A percentile compares a stretch with the other conserved stretches of the same genome.
phyloP scores from a whole-genome alignment of 306 rosid species.

The Inga oerstediana region DNA sequence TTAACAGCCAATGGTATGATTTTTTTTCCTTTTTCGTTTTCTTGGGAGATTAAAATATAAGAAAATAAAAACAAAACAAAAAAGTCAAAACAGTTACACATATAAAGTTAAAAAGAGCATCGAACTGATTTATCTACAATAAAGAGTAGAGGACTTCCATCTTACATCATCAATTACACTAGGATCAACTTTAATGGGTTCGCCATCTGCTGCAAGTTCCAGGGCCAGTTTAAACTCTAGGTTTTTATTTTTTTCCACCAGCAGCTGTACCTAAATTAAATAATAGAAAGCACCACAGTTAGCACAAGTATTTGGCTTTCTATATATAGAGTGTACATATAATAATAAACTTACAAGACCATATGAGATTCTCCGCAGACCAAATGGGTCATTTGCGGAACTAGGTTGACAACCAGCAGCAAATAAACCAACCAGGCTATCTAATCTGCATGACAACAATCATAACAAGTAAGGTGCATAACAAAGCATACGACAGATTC shows the following conservation, averaged over 20 bases:
- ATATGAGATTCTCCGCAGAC: constrained; percentile 89
- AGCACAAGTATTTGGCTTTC: constrained; percentile 29
- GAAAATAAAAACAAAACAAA: not conserved
- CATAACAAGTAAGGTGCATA: constrained; percentile 31
- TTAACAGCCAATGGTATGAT: not conserved
- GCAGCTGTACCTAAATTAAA: constrained; percentile 74
- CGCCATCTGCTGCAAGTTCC: constrained; percentile 77
- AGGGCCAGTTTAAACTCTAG: constrained; percentile 75
- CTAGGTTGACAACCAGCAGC: constrained; percentile 95
- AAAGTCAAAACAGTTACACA: not conserved
- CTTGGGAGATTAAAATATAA: not conserved
- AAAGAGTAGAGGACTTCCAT: not conserved
- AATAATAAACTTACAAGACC: constrained; percentile 73
- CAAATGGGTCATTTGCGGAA: constrained; percentile 88
- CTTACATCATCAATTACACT: constrained; percentile 65
- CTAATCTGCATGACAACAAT: constrained; percentile 68
- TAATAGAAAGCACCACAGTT: constrained; percentile 29
- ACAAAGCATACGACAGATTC: not conserved
- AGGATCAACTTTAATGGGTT: constrained; percentile 66
- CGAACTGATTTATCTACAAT: not conserved
- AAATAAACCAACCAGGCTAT: constrained; percentile 93
- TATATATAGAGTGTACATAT: not conserved
- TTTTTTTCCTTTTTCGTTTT: too few relatives aligned
- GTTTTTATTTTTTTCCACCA: constrained; percentile 81
- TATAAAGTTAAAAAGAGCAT: not conserved